Evolutionary conservation across 257 asterid genomes (phyloP).

Genomic region (Fraxinus americana): DNA sequence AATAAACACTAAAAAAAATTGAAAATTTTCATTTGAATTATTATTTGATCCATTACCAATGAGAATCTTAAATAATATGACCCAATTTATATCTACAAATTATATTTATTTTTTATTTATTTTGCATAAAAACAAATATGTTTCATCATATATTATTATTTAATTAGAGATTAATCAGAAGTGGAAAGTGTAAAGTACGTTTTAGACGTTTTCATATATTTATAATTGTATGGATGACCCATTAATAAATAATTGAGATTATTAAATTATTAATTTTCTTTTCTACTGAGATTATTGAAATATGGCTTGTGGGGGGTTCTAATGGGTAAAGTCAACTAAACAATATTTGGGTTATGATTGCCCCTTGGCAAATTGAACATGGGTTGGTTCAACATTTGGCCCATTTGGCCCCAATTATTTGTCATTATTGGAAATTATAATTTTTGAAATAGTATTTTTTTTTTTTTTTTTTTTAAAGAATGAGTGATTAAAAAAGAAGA

Average conservation of each 20-base stretch:
- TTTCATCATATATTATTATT: not conserved
- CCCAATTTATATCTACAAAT: no score
- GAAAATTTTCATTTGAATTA: no score
- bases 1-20: not conserved
- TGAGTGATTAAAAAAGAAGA: no score
- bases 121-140: not conserved
- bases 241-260: not conserved
- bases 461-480: no score
- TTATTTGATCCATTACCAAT: no score
- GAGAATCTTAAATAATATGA: no score
- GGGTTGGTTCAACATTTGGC: not conserved
- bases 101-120: no score
- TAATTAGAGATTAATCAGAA: not conserved
- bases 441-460: no score
- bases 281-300: not conserved
- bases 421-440: no score
- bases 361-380: not conserved
- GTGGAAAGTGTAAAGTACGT: not conserved
- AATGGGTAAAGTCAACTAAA: constrained; percentile 27
- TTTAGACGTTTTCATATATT: not conserved
- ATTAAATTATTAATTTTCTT: not conserved
- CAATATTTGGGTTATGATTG: not conserved
- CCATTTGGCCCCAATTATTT: no score
- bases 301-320: constrained; percentile 27
- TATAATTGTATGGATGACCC: constrained; percentile 14